phyloP scores from a whole-genome alignment of 2,329 filamentous ascomycete genomes.

The Penicillium sp. region DNA sequence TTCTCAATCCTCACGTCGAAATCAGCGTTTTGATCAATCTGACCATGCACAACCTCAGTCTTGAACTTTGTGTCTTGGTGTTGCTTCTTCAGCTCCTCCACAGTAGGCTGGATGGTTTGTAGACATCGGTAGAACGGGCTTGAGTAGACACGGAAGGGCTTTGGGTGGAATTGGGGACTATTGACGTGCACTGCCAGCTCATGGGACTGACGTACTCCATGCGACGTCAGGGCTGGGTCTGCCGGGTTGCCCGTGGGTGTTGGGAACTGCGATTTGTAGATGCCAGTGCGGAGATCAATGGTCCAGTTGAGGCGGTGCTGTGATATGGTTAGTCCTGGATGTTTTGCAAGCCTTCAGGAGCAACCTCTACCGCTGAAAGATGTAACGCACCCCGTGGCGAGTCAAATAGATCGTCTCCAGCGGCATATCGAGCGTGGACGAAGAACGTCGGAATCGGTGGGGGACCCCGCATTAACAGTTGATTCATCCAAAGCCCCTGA shows the following conservation, averaged over 20 bases:
- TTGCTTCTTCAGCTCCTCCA: constrained; percentile 41
- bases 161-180: constrained; percentile 34
- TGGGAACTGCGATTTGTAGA: constrained; percentile 68
- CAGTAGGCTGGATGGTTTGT: constrained; percentile 71
- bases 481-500: no score
- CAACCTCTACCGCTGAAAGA: neutral
- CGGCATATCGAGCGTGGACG: constrained; percentile 50
- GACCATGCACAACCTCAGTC: constrained; percentile 5
- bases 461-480: no score
- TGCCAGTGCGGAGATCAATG: constrained; percentile 75
- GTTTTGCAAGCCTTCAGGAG: neutral
- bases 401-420: constrained; percentile 70
- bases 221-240: constrained; percentile 80
- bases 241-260: constrained; percentile 85
- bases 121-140: constrained; percentile 85
- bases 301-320: constrained; percentile 86
- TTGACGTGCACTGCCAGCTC: constrained; percentile 60
- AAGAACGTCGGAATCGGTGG: no score
- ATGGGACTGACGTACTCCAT: constrained; percentile 78
- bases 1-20: constrained; percentile 50
- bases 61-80: constrained; percentile 1
- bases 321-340: neutral
- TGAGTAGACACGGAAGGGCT: constrained; percentile 63
- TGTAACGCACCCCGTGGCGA: constrained; percentile 66
- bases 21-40: constrained; percentile 37